A percentile compares a stretch with the other conserved stretches of the same genome.
Conservation (phyloP, 805 yeast species). For the Barnettozyma vustinii region DNA sequence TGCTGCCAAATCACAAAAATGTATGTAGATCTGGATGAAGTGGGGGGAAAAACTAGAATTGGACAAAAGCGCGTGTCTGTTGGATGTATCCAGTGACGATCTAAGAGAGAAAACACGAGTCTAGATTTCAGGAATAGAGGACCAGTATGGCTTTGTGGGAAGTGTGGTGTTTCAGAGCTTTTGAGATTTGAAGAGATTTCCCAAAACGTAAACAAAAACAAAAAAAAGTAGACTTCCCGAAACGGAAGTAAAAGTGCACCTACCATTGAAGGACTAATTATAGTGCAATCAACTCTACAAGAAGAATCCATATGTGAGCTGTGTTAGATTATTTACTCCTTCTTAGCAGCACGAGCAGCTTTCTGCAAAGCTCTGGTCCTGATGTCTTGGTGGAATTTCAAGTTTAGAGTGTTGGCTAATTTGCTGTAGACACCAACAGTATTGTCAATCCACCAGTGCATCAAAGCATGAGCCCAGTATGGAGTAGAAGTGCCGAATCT, state of each 20-base stretch:
- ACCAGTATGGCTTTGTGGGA: not conserved
- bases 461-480: slow-evolving; percentile 87
- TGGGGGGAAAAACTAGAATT: not conserved
- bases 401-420: slow-evolving; percentile 63
- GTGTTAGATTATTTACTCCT: slow-evolving; percentile 9
- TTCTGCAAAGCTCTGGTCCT: slow-evolving; percentile 80
- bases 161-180: not conserved
- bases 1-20: not conserved
- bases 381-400: slow-evolving; percentile 71
- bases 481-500: slow-evolving; percentile 85
- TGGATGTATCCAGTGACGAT: not conserved
- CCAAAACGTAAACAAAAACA: slow-evolving; percentile 13
- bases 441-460: slow-evolving; percentile 77
- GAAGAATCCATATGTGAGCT: not conserved
- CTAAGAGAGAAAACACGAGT: not conserved
- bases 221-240: slow-evolving; percentile 9
- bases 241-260: slow-evolving; percentile 2
- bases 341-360: slow-evolving; percentile 41
- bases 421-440: slow-evolving; percentile 79
- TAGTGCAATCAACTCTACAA: not conserved
- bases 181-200: slow-evolving; percentile 1
- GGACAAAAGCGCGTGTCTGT: not conserved
- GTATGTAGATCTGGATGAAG: not conserved
- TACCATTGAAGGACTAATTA: not conserved
- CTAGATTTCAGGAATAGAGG: not conserved